Base-by-base conservation (phyloP, 768 basidiomycete genomes). In the Pleurotus tuber-regium region DNA sequence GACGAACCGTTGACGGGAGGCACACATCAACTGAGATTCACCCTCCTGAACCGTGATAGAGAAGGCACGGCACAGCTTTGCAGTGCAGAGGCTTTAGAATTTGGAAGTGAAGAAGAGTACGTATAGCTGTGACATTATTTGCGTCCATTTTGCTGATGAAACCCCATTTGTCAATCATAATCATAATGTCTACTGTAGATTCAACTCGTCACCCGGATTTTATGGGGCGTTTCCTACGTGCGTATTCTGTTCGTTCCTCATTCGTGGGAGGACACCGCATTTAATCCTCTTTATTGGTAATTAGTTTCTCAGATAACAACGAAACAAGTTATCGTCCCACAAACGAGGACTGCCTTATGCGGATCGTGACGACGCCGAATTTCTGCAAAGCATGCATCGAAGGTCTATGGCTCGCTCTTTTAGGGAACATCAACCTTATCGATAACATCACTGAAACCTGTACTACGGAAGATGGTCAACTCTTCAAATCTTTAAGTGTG, bases 341-440 rank as follows among this genome's bases (percentile, higher is more conserved):
- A 2, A 88, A 89, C 56, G 83, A 88, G 54, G 86, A 83, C 63
- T 91, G 89, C 62, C 79, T 91, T 41, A 91, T 92, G 89, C 86
- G 89, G 35, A 69, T 70, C 48, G 83, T 89, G 35, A 82, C 77
- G 24, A 74, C 77, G 0, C 83, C 87, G 50, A 79, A 86, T 60
- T 87, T 91, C 62, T 91, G 89, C 73, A 80, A 73, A 56, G 83
- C 80, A 44, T 92, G 89, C 61, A 59, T 78, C 11, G 89, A 91
- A 56, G 86, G 78, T 4, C 79, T 91, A 26, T 91, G 89, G 88
- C 66, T 80, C 41, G 72, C 80, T 14, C 78, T 89, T 18, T 73
- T 89, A 6, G 64, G 66, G 36, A 76, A 76, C 29, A 67, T 90
- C 48, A 72, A 70, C 60, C 76, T 89, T 59, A 79, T 91, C 59